Conservation (phyloP, 1,139 yeast genomes). For the Kluyveromyces marxianus region DNA sequence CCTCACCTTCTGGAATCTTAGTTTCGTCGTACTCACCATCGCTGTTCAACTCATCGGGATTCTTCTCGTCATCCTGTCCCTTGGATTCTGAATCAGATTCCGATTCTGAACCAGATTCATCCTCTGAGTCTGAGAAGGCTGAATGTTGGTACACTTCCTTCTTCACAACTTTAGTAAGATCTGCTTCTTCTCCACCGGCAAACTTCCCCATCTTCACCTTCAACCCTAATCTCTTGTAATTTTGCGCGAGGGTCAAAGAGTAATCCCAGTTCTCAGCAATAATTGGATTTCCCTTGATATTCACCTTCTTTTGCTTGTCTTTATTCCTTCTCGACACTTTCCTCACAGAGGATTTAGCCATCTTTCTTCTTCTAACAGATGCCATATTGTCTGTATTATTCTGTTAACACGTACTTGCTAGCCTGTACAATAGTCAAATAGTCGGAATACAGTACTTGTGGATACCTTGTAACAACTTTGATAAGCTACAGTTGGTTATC, state of each 20-base stretch:
- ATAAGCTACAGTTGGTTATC: neutral
- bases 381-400: conserved; percentile 39
- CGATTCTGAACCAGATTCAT: conserved; percentile 15
- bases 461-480: neutral
- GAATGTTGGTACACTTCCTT: conserved; percentile 17
- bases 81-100: conserved; percentile 12
- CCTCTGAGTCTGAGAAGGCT: conserved; percentile 30
- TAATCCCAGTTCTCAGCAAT: conserved; percentile 90
- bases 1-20: conserved; percentile 71
- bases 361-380: conserved; percentile 82
- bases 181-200: conserved; percentile 62
- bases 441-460: no score
- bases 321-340: conserved; percentile 63
- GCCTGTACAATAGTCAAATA: no score
- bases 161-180: conserved; percentile 30
- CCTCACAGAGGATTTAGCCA: conserved; percentile 61
- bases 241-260: conserved; percentile 71
- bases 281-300: conserved; percentile 65
- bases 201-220: conserved; percentile 55
- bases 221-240: conserved; percentile 71
- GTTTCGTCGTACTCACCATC: conserved; percentile 44
- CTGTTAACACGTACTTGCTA: neutral
- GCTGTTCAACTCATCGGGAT: conserved; percentile 24
- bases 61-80: conserved; percentile 30
- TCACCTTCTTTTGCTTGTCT: conserved; percentile 59